phyloP scores from a whole-genome alignment of 192 early-diverging fungal species.

The Haplosporangium gracile region DNA sequence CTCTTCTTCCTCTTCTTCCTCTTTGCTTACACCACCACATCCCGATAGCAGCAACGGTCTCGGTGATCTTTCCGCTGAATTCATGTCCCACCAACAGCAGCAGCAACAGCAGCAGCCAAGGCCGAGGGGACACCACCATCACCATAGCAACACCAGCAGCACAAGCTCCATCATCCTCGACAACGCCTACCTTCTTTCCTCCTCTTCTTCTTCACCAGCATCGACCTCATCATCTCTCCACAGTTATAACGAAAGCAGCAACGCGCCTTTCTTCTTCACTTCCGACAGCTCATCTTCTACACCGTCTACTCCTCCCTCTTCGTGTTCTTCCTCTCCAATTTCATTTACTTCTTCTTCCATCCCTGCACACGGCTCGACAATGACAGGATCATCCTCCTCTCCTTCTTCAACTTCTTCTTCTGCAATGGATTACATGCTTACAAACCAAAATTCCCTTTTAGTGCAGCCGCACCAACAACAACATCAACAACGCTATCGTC shows the following conservation, averaged over 20 bases:
- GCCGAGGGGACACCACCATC: neutral
- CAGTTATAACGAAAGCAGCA: slow-evolving; percentile 23
- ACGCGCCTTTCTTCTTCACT: slow-evolving; percentile 16
- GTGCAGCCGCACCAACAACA: slow-evolving; percentile 1
- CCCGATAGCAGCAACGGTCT: neutral
- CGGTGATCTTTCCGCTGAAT: slow-evolving; percentile 8
- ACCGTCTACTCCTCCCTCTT: slow-evolving; percentile 8
- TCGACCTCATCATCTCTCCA: neutral
- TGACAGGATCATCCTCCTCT: slow-evolving; percentile 30
- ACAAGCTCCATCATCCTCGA: neutral
- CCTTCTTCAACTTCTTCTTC: slow-evolving; percentile 4
- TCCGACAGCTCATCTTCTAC: neutral
- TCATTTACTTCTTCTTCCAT: slow-evolving; percentile 3
- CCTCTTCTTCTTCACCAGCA: neutral
- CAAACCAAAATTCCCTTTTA: slow-evolving; percentile 31
- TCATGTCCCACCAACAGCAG: slow-evolving; percentile 12
- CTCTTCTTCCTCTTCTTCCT: neutral
- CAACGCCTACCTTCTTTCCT: neutral
- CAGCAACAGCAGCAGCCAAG: neutral
- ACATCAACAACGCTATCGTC: slow-evolving; percentile 16
- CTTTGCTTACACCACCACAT: neutral
- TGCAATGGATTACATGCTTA: slow-evolving; percentile 28
- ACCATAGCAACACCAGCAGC: neutral
- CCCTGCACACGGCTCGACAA: slow-evolving; percentile 10
- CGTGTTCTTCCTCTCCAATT: neutral